Conservation (phyloP, 2,329 filamentous ascomycete genomes). For the Fusarium xylarioides region DNA sequence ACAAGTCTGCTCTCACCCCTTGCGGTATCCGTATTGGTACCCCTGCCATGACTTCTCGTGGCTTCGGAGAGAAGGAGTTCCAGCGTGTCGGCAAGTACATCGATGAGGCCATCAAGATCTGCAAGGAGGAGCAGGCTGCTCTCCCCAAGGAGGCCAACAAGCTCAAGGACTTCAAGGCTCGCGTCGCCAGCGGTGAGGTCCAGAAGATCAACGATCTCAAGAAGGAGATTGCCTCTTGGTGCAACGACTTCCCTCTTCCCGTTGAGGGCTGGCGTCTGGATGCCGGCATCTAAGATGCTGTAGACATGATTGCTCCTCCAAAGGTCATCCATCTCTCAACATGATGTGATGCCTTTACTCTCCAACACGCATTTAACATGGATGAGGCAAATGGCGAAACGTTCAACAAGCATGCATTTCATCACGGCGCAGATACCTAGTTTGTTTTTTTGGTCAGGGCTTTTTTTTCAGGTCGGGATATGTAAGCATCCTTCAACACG, state of each 20-base stretch:
- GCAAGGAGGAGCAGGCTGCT: slow-evolving; percentile 83
- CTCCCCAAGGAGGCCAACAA: slow-evolving; percentile 98
- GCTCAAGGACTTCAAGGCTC: slow-evolving; percentile 99
- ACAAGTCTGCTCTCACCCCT: slow-evolving; percentile 95
- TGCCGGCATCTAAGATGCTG: slow-evolving; percentile 62
- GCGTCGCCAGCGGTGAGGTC: slow-evolving; percentile 81
- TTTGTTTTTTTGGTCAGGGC: slow-evolving; percentile 31
- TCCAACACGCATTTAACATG: slow-evolving; percentile 44
- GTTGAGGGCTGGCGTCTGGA: slow-evolving; percentile 76
- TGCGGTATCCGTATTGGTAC: slow-evolving; percentile 96
- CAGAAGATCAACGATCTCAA: slow-evolving; percentile 84
- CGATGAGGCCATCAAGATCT: slow-evolving; percentile 86
- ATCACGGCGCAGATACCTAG: slow-evolving; percentile 44
- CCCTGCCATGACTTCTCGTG: slow-evolving; percentile 96
- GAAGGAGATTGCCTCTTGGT: slow-evolving; percentile 91
- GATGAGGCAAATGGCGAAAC: slow-evolving; percentile 46
- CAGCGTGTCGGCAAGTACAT: slow-evolving; percentile 90
- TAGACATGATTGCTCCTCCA: not conserved
- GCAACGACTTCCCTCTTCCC: slow-evolving; percentile 89
- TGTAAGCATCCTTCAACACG: slow-evolving; percentile 42
- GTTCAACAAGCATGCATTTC: slow-evolving; percentile 47
- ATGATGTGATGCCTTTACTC: slow-evolving; percentile 24
- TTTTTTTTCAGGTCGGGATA: slow-evolving; percentile 37
- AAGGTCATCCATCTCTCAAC: slow-evolving; percentile 18
- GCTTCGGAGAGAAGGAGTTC: slow-evolving; percentile 93